These are phyloP conservation scores for Thalassiosira mediterranea DNA, from an alignment of 352 stramenopile genomes.

Conservation along the genomic window DNA sequence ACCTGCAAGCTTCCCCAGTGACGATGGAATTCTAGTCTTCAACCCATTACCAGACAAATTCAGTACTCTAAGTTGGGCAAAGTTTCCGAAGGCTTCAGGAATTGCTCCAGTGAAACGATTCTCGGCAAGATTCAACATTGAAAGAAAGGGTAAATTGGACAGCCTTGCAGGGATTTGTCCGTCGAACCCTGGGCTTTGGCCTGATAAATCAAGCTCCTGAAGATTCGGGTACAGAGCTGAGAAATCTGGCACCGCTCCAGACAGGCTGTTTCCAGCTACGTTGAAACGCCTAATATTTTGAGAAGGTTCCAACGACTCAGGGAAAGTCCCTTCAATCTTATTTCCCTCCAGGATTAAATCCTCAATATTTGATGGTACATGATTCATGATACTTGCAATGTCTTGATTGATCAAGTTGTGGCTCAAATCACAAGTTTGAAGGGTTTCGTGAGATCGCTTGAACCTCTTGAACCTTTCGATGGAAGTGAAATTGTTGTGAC, in stretches of 20 bases:
- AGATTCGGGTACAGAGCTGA: neutral
- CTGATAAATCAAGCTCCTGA: constrained; percentile 20
- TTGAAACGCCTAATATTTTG: neutral
- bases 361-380: constrained; percentile 25
- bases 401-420: constrained; percentile 31
- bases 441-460: constrained; percentile 11
- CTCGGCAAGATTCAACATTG: neutral
- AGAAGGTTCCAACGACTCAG: constrained; percentile 1
- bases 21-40: neutral
- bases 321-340: constrained; percentile 11
- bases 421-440: constrained; percentile 29
- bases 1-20: neutral
- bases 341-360: constrained; percentile 28
- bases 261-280: constrained; percentile 6
- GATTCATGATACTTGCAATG: constrained; percentile 5
- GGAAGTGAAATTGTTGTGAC: constrained; percentile 34
- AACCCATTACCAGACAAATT: neutral
- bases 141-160: neutral
- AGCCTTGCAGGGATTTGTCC: neutral
- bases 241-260: constrained; percentile 12
- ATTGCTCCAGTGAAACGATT: constrained; percentile 12
- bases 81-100: constrained; percentile 2
- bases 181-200: neutral
- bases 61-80: constrained; percentile 5
- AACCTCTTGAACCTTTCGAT: constrained; percentile 16